Base-by-base conservation (phyloP, 371 early-diverging fungal genomes). In the Apophysomyces trapeziformis region DNA sequence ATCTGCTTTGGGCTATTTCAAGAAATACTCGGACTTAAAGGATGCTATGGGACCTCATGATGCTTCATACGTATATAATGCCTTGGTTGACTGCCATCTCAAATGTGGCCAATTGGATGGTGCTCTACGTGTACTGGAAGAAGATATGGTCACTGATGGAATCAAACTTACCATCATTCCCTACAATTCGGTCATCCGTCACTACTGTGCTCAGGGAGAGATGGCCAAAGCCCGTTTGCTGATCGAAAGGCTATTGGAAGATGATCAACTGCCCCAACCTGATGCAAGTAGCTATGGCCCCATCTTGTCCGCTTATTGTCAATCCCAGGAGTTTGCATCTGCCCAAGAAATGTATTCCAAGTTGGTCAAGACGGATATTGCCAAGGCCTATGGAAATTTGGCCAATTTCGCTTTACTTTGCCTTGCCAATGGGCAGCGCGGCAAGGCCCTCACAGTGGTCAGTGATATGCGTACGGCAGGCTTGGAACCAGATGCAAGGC, bases 171-270 rank as follows among this genome's bases (percentile, higher is more conserved):
- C 78, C 38, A 71, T 67, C n/a, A 76, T 73, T 46, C 76, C 76
- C 8, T 82, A 80, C 67, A 75, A 77, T 62, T 75, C 77, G 4
- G 71, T 84, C 57, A 79, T 84, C 38, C 77, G 79, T 35, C 67
- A 82, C 38, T 72, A 78, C 54, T 82, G 81, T 26, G 60, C 71
- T 5, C 66, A 63, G 1, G 71, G 68, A 7, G 64, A 68, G 1
- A 57, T 74, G 60, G 66, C 68, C 12, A 64, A 71, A 47, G 85
- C 85, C 13, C 61, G 78, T 11, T 60, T 64, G 4, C 66, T 79
- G 16, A 68, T 82, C 60, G 56, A 59, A 9, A 65, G 65, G 4
- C 47, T 77, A 44, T 64, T 74, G 11, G 11, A 63, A n/a, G 60
- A 63, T 14, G 60, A 68, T n/a, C 35, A 59, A 11, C 44, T 74